phyloP scores from a whole-genome alignment of 2,329 filamentous ascomycete species.

The Ceratocystis colombiana region DNA sequence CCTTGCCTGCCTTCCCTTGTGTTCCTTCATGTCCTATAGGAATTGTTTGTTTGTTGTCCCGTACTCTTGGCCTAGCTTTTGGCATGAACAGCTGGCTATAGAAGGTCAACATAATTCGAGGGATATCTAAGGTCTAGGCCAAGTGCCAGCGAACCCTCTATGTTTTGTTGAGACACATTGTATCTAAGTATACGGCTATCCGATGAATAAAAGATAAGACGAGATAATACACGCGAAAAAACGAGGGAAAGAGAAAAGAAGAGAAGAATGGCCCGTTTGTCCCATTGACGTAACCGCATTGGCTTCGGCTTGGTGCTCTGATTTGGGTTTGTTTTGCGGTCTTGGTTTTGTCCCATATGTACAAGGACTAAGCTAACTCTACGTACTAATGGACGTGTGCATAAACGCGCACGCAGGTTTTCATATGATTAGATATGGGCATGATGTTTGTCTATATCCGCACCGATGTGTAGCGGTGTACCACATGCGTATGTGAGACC shows the following conservation, averaged over 20 bases:
- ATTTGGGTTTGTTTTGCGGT: background rate
- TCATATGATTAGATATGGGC: background rate
- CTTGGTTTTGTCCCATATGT: background rate
- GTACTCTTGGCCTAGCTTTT: slow-evolving; percentile 2
- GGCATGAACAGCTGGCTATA: slow-evolving; percentile 1
- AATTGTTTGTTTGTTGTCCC: background rate
- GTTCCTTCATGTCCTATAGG: background rate
- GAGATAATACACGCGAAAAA: background rate
- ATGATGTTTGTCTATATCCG: background rate
- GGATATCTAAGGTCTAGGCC: background rate
- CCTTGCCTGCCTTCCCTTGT: background rate
- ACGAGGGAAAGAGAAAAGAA: background rate
- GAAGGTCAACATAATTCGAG: background rate
- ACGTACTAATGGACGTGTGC: too few species aligned
- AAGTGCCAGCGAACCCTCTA: background rate
- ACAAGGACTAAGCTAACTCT: too few species aligned
- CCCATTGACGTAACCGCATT: background rate
- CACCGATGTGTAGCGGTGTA: background rate
- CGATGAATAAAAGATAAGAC: too few species aligned
- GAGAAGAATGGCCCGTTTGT: background rate
- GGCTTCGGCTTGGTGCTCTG: background rate
- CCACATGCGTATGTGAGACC: slow-evolving; percentile 1
- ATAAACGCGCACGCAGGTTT: too few species aligned
- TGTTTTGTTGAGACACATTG: background rate
- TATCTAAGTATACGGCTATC: too few species aligned